Evolutionary conservation across 345 rosid species (phyloP).

Genomic region (Hibiscus trionum): DNA sequence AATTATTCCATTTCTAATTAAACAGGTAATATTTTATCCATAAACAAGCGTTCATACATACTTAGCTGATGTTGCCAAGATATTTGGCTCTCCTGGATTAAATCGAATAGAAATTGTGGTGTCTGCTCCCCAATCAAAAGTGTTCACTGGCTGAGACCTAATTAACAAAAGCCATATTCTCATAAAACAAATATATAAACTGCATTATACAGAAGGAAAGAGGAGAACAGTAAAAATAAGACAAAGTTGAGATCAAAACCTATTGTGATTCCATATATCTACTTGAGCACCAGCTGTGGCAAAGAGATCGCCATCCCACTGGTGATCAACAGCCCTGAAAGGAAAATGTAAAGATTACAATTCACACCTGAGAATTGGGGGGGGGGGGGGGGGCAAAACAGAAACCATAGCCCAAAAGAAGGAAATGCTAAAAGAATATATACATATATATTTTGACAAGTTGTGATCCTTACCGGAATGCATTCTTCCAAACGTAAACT

Average conservation of each 20-base stretch:
- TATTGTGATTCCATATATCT: constrained; percentile 92
- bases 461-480: constrained; percentile 51
- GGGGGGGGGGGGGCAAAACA: background rate
- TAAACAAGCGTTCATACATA: constrained; percentile 20
- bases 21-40: background rate
- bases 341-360: background rate
- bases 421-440: background rate
- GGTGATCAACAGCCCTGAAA: constrained; percentile 91
- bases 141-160: constrained; percentile 89
- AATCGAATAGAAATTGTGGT: constrained; percentile 78
- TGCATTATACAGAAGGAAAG: background rate
- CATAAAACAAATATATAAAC: constrained; percentile 4
- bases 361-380: background rate
- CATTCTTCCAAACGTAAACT: constrained; percentile 69
- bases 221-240: background rate
- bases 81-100: constrained; percentile 87
- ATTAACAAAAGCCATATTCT: constrained; percentile 9
- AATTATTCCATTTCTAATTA: background rate
- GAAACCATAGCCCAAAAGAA: background rate
- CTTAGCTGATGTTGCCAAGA: constrained; percentile 82
- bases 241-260: constrained; percentile 36
- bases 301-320: constrained; percentile 84
- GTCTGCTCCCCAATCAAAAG: constrained; percentile 80
- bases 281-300: constrained; percentile 93
- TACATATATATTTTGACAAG: background rate